Conservation (phyloP, 768 basidiomycete species). For the Rhodotorula toruloides region DNA sequence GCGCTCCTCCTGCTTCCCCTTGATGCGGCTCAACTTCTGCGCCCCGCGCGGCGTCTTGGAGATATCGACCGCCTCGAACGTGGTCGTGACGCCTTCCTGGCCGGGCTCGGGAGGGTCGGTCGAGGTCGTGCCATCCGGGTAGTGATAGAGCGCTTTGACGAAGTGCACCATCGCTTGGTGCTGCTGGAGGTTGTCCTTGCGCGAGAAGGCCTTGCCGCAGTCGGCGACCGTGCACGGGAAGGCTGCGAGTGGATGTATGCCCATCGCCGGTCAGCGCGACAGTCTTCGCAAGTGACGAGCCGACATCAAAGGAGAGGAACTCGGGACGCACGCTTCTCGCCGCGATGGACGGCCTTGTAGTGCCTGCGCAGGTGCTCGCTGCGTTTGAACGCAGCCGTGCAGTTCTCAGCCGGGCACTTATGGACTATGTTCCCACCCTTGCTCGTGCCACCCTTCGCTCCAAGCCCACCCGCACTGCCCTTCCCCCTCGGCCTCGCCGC, state of each 20-base stretch:
- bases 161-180: slow-evolving; percentile 48
- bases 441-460: slow-evolving; percentile 11
- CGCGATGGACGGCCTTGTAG: slow-evolving; percentile 78
- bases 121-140: slow-evolving; percentile 18
- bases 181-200: slow-evolving; percentile 75
- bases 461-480: background rate
- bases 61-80: slow-evolving; percentile 24
- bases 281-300: background rate
- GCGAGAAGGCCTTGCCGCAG: slow-evolving; percentile 71
- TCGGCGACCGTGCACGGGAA: slow-evolving; percentile 63
- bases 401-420: slow-evolving; percentile 45
- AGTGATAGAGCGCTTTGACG: slow-evolving; percentile 22
- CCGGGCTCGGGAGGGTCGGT: slow-evolving; percentile 20
- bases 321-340: slow-evolving; percentile 74
- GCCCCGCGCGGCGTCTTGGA: background rate
- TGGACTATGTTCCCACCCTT: slow-evolving; percentile 25
- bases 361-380: slow-evolving; percentile 88
- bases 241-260: slow-evolving; percentile 49
- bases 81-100: background rate
- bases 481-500: background rate
- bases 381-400: slow-evolving; percentile 80
- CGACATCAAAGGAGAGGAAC: background rate
- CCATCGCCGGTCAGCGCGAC: too few species aligned
- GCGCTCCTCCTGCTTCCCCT: background rate
- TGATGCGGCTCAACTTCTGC: background rate